phyloP scores from a whole-genome alignment of 441 rosid genomes.

The Euphorbia corollata region DNA sequence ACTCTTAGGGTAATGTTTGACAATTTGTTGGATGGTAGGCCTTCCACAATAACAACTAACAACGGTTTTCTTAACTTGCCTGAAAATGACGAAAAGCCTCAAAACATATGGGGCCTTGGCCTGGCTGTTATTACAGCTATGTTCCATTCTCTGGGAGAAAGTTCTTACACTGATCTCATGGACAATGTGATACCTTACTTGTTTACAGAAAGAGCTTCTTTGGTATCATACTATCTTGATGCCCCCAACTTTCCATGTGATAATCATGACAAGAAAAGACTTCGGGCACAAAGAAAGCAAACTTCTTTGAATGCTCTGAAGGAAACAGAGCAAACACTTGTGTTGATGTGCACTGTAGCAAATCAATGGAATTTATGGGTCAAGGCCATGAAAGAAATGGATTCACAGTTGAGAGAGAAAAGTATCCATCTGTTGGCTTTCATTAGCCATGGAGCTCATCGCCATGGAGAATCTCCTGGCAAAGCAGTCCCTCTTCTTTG shows the following conservation, averaged over 20 bases:
- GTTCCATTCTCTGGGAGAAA: conserved; percentile 63
- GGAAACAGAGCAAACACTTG: conserved; percentile 81
- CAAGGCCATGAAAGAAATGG: conserved; percentile 66
- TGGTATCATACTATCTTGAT: conserved; percentile 57
- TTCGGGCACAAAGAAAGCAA: conserved; percentile 48
- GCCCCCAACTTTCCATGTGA: conserved; percentile 69
- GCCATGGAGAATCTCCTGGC: conserved; percentile 53
- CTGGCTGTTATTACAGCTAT: conserved; percentile 78
- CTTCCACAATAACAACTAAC: conserved; percentile 30
- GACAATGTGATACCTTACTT: conserved; percentile 63
- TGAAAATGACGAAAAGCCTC: conserved; percentile 52
- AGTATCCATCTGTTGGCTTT: conserved; percentile 83
- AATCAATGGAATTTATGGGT: conserved; percentile 67
- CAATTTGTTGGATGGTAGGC: conserved; percentile 38
- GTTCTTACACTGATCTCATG: conserved; percentile 37
- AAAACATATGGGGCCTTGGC: conserved; percentile 72
- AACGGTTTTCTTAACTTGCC: conserved; percentile 28
- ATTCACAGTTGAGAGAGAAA: conserved; percentile 70
- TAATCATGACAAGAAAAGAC: conserved; percentile 58
- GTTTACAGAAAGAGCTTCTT: conserved; percentile 61
- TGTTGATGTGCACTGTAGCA: conserved; percentile 71
- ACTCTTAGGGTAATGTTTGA: conserved; percentile 59
- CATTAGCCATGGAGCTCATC: conserved; percentile 69
- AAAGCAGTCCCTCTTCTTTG: conserved; percentile 47
- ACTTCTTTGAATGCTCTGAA: conserved; percentile 63